Conservation (phyloP, 1,284 basidiomycete species). For the Cryptococcus sp. region DNA sequence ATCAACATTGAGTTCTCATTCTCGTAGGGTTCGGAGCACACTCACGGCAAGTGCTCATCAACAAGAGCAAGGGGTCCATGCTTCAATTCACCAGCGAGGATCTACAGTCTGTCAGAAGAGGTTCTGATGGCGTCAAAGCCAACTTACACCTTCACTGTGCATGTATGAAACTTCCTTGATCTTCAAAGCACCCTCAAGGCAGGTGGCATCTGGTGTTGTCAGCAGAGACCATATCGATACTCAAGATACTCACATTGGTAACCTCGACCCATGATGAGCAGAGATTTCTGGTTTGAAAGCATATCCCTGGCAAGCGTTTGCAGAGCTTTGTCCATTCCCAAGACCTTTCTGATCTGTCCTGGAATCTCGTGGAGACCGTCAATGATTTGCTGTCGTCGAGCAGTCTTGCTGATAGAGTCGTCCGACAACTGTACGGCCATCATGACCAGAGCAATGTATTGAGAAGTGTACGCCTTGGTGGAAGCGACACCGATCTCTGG, state of each 20-base stretch:
- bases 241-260: slow-evolving; percentile 67
- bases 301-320: slow-evolving; percentile 79
- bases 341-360: slow-evolving; percentile 79
- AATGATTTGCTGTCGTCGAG: slow-evolving; percentile 89
- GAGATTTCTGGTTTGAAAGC: slow-evolving; percentile 72
- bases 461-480: slow-evolving; percentile 99
- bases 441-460: slow-evolving; percentile 98
- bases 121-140: background rate
- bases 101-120: slow-evolving; percentile 42
- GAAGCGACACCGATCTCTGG: slow-evolving; percentile 99
- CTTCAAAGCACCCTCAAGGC: slow-evolving; percentile 96
- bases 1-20: background rate
- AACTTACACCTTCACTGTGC: slow-evolving; percentile 71
- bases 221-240: background rate
- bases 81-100: slow-evolving; percentile 97
- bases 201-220: slow-evolving; percentile 67
- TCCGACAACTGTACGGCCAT: slow-evolving; percentile 97
- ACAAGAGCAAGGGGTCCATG: slow-evolving; percentile 96
- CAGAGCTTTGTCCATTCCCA: slow-evolving; percentile 72
- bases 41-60: slow-evolving; percentile 89
- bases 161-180: slow-evolving; percentile 97
- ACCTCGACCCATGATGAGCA: slow-evolving; percentile 96
- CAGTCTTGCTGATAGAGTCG: slow-evolving; percentile 88
- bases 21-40: background rate
- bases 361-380: slow-evolving; percentile 88